Evolutionary conservation across 495 filamentous ascomycete genomes (phyloP), one percentile per base, ranked within the genome.

Genomic region (Talaromyces stipitatus): DNA sequence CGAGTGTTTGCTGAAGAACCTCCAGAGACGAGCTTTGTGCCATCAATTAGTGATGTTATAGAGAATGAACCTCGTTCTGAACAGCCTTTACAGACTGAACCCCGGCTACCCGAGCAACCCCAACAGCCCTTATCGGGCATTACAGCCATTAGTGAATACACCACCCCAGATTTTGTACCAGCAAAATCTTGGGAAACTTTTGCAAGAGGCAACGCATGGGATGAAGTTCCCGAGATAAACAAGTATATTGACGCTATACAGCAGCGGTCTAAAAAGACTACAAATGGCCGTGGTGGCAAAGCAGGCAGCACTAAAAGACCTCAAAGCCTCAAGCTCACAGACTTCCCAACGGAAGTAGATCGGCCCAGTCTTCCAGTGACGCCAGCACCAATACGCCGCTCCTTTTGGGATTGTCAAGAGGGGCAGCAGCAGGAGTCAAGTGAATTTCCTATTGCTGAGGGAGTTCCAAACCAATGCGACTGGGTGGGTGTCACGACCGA

Each of bases 331-430:
- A 86, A 75, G 59, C 70, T 95, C 22, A 95, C 90, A 24, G 89
- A 95, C 71, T 96, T 96, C 72, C 91, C 91, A 2, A 87, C 81
- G 60, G 89, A 86, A 67, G 69, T 81, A 58, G 91, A 96, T 68
- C 81, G 91, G 16, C 91, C 91, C 41, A 91, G 88, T 62, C 78
- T 96, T n/a, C 90, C 91, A 16, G 91, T 96, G 24, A 96, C 91
- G 11, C 91, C 91, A 2, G 89, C 89, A 1, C 89, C 91, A 3
- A 80, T 89, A 57, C 76, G 82, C 27, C 72, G 82, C 59, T 71
- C 76, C 45, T 73, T 65, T 32, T 83, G 75, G 73, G 74, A 72
- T 46, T 69, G 74, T 26, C 80, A 79, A 41, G 72, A 75, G 58
- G 76, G 84, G 47, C 77, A 69, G 47, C 77, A 69, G 18, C 69